Evolutionary conservation across 257 asterid species (phyloP), one percentile per base, ranked within the genome.

Genomic region (Perilla frutescens): DNA sequence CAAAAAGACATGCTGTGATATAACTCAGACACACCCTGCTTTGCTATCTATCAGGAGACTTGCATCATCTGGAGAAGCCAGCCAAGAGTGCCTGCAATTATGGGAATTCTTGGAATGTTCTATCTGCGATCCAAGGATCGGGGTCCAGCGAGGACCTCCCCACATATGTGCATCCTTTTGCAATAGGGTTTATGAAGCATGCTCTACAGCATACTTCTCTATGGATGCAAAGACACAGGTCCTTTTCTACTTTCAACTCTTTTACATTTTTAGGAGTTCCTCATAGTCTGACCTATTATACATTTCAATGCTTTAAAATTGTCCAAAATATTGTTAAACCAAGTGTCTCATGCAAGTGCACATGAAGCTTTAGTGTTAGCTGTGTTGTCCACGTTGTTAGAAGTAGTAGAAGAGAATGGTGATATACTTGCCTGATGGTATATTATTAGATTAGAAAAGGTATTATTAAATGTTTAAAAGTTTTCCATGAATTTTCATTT

Each of bases 31-130:
- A 0, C 97, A 86, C 82, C 95, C 96, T 72, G 96, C 96, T 79
- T 84, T 95, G 48, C 58, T 90, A 74, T 70, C 98, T 75, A 79
- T 95, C 65, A 87, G 99, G 85, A 89, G 81, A 82, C 86, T 95
- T 76, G 94, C 96, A 79, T 85, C 97, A 45, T 81, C 89, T n/a
- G 99, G 99, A 63, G 97, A 95, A 84, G 99, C 96, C 64, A 90
- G 83, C 81, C 90, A 84, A 85, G 98, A 95, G 68, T 95, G 99
- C 86, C 82, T 92, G 89, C 96, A 87, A 43, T 75, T 95, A 78
- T 95, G 99, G 99, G 98, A 95, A 80, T 73, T 85, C 61, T 78
- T 95, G 83, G 99, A 95, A 79, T 95, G 99, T 73, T 84, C 98
- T 45, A 90, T 90, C 66, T 95, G 99, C 71, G 97, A 92, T 80